A percentile compares a stretch with the other conserved stretches of the same genome.
phyloP scores from a whole-genome alignment of 768 basidiomycete species.

The Piloderma croceum region DNA sequence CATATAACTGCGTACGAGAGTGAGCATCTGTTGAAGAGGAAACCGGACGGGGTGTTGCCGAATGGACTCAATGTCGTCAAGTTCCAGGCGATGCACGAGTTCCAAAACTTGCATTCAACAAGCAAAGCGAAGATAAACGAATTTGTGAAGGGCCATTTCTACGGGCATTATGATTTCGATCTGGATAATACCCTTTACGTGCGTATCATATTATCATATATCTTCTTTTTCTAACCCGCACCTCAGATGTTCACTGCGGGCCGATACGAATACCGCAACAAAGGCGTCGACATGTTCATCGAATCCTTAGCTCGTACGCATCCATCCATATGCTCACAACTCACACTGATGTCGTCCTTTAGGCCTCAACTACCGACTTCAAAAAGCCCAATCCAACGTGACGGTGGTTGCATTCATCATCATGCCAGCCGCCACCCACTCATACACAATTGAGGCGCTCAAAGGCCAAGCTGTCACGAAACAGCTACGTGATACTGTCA shows the following conservation, averaged over 20 bases:
- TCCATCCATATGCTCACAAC: slow-evolving; percentile 4
- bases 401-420: slow-evolving; percentile 99
- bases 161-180: slow-evolving; percentile 95
- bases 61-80: slow-evolving; percentile 99
- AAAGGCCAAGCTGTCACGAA: slow-evolving; percentile 98
- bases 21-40: slow-evolving; percentile 94
- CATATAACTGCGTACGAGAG: slow-evolving; percentile 98
- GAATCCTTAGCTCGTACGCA: slow-evolving; percentile 83
- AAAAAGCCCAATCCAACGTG: slow-evolving; percentile 56
- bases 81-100: slow-evolving; percentile 99
- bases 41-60: slow-evolving; percentile 94
- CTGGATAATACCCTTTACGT: slow-evolving; percentile 88
- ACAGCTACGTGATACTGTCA: slow-evolving; percentile 92
- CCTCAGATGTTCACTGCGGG: slow-evolving; percentile 96
- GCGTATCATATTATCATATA: slow-evolving; percentile 19
- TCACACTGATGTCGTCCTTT: slow-evolving; percentile 2
- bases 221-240: slow-evolving; percentile 2
- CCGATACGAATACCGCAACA: slow-evolving; percentile 97
- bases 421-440: slow-evolving; percentile 94
- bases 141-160: slow-evolving; percentile 96
- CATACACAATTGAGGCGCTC: slow-evolving; percentile 95
- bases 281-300: slow-evolving; percentile 99
- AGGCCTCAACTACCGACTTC: slow-evolving; percentile 49
- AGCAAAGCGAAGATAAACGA: slow-evolving; percentile 98
- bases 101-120: slow-evolving; percentile 90